phyloP scores from a whole-genome alignment of 2,329 filamentous ascomycete species.

The Westerdykella ornata region DNA sequence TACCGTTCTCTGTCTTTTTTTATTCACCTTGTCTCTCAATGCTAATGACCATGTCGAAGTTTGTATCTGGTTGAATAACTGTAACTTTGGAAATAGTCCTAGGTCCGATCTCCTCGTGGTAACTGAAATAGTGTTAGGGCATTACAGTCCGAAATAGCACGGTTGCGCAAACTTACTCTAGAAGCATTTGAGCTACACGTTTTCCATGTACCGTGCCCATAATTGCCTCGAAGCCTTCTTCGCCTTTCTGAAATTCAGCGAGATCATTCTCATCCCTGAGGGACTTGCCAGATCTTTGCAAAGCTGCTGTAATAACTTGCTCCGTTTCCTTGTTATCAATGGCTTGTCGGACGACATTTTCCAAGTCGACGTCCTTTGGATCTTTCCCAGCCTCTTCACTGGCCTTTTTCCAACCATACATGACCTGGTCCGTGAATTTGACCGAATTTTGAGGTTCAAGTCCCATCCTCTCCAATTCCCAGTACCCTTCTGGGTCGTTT shows the following conservation, averaged over 20 bases:
- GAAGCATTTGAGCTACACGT: slow-evolving; percentile 1
- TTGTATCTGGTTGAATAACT: too few species aligned
- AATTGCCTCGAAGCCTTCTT: slow-evolving; percentile 1
- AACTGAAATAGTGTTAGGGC: too few species aligned
- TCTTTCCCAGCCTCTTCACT: not conserved
- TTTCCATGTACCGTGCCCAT: slow-evolving; percentile 2
- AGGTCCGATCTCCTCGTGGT: too few species aligned
- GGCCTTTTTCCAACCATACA: not conserved
- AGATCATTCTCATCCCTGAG: not conserved
- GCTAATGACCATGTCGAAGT: too few species aligned
- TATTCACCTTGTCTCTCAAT: too few species aligned
- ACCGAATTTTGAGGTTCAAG: too few species aligned
- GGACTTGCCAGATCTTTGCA: not conserved
- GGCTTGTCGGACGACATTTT: not conserved
- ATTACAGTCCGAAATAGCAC: too few species aligned
- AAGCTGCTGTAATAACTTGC: not conserved
- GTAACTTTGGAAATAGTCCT: too few species aligned
- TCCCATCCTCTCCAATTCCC: too few species aligned
- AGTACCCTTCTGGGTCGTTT: too few species aligned
- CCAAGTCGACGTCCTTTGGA: not conserved
- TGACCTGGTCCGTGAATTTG: too few species aligned
- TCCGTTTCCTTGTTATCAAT: slow-evolving; percentile 1
- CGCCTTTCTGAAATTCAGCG: not conserved
- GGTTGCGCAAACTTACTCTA: not conserved
- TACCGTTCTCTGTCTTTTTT: too few species aligned